Evolutionary conservation across 2,329 filamentous ascomycete genomes (phyloP).

Genomic region (Calonectria pseudoreteaudii): DNA sequence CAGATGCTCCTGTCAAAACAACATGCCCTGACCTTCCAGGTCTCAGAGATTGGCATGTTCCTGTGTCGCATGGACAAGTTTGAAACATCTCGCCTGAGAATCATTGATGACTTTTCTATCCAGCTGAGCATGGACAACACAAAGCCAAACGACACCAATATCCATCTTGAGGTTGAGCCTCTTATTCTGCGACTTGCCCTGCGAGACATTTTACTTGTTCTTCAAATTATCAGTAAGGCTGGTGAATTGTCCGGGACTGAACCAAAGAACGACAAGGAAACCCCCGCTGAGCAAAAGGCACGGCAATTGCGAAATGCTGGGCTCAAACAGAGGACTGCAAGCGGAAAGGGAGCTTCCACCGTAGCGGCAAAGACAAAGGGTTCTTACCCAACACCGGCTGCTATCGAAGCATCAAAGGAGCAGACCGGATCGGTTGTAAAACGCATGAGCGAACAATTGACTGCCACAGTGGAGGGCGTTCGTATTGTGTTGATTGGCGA

Average conservation of each 20-base stretch:
- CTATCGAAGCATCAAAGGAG: conserved; percentile 38
- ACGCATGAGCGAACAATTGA: conserved; percentile 76
- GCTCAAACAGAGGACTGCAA: conserved; percentile 67
- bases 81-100: conserved; percentile 87
- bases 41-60: conserved; percentile 97
- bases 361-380: conserved; percentile 53
- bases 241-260: conserved; percentile 84
- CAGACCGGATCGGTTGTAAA: conserved; percentile 27
- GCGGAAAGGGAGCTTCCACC: conserved; percentile 66
- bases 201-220: conserved; percentile 91
- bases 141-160: conserved; percentile 74
- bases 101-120: conserved; percentile 96
- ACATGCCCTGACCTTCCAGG: conserved; percentile 91
- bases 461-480: conserved; percentile 87
- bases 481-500: conserved; percentile 96
- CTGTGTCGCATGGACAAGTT: conserved; percentile 98
- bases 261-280: conserved; percentile 55
- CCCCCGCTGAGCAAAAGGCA: conserved; percentile 64
- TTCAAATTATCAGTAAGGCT: conserved; percentile 92
- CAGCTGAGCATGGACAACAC: conserved; percentile 87
- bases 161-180: conserved; percentile 90
- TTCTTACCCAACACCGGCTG: conserved; percentile 50
- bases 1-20: conserved; percentile 94
- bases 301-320: conserved; percentile 63
- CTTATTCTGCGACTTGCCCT: conserved; percentile 90